phyloP scores from a whole-genome alignment of 805 yeast species.

The Candida chauliodis region DNA sequence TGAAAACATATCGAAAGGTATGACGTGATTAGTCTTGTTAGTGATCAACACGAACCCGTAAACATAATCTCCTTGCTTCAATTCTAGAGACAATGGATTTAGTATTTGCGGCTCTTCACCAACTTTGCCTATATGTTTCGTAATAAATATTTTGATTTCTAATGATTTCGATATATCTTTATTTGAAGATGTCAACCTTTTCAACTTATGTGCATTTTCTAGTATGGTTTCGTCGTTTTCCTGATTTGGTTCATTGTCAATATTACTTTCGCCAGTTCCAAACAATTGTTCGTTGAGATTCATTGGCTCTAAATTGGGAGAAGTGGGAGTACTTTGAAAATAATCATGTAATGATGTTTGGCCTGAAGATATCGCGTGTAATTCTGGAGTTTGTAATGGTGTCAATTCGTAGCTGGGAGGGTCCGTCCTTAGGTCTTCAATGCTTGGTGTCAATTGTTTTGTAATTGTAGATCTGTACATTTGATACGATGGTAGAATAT shows the following conservation, averaged over 20 bases:
- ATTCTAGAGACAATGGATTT: constrained; percentile 28
- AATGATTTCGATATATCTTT: constrained; percentile 24
- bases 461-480: constrained; percentile 39
- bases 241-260: constrained; percentile 15
- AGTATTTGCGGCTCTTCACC: constrained; percentile 30
- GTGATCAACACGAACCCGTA: constrained; percentile 32
- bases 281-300: constrained; percentile 1
- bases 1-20: constrained; percentile 39
- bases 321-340: constrained; percentile 16
- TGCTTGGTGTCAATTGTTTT: constrained; percentile 29
- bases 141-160: constrained; percentile 27
- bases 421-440: constrained; percentile 21
- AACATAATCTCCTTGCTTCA: constrained; percentile 34
- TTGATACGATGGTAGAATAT: constrained; percentile 38
- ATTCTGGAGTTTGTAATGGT: constrained; percentile 14
- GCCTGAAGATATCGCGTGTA: constrained; percentile 8
- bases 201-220: constrained; percentile 33
- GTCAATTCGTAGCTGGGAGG: constrained; percentile 35
- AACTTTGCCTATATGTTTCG: constrained; percentile 29
- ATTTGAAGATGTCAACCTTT: constrained; percentile 26
- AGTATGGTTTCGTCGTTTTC: constrained; percentile 31
- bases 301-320: constrained; percentile 10
- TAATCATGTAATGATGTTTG: constrained; percentile 15
- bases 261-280: background rate
- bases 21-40: constrained; percentile 22